Evolutionary conservation across 176 grass and related monocot genomes (phyloP), one percentile per base, ranked within the genome.

Genomic region (Zea luxurians): DNA sequence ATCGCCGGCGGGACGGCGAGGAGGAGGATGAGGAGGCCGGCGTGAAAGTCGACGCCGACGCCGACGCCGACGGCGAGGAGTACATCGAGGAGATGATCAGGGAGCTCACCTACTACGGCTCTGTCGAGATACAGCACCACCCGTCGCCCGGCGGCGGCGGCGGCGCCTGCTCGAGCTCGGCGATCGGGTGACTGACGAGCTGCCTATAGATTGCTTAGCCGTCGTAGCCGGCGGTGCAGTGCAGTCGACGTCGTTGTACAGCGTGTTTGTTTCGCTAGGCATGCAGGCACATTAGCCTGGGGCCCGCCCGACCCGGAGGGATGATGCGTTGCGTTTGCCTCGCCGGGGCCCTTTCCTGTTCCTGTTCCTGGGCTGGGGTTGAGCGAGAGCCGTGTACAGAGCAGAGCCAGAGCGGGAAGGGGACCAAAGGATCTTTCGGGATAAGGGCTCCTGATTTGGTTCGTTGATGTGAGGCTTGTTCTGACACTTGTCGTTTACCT

Each of bases 21-120:
- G 35, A 63, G n/a, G 61, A 62, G 40, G 62, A 13, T 8, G 68
- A 7, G 1, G 46, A 38, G 11, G 65, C 65, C 13, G 20, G 18
- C 0, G n/a, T 27, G 12, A 65, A 59, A 43, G 48, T 0, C 10
- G 47, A 17, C 6, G 47, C 6, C 8, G 79, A 17, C 15, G 61
- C 4, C 11, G 85, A 17, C n/a, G 53, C 2, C 21, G 84, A 68
- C 48, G 86, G 13, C 27, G 82, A 90, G 13, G 82, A 83, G 18
- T 84, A 79, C 77, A 85, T 97, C 52, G 84, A 97, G 46, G 91
- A 93, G 91, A 97, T 97, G 94, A 97, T 97, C 61, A 76, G 75
- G 82, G 94, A 97, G 84, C 89, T 97, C 18, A 91, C 88, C 13
- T 84, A 91, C 61, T 89, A 88, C 69, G 94, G 94, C 63, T 68